A percentile compares a stretch with the other conserved stretches of the same genome.
Evolutionary conservation across 2,329 filamentous ascomycete genomes (phyloP).

Genomic region (Trichoderma afroharzianum): DNA sequence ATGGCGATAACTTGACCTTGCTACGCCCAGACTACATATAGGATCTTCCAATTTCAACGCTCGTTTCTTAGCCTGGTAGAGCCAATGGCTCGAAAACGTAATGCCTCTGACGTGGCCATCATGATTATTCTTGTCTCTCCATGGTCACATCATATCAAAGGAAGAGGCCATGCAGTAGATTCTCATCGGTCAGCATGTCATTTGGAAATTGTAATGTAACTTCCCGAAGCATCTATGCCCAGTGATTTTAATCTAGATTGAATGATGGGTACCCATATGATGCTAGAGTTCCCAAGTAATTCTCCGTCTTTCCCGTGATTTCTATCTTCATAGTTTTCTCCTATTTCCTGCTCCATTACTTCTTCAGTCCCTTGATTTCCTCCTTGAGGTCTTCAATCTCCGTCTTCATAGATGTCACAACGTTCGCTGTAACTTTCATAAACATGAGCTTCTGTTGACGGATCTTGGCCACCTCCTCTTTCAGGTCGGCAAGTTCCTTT

Average conservation of each 20-base stretch:
- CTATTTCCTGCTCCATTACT: neutral
- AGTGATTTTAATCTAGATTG: neutral
- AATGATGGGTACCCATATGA: neutral
- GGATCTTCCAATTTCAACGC: too few relatives aligned
- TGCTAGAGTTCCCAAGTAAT: neutral
- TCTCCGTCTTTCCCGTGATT: neutral
- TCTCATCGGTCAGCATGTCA: too few relatives aligned
- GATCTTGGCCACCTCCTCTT: neutral
- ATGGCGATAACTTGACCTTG: too few relatives aligned
- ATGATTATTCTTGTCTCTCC: too few relatives aligned
- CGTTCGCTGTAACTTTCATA: neutral
- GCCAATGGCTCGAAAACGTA: too few relatives aligned
- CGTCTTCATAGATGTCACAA: neutral
- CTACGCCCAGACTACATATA: too few relatives aligned
- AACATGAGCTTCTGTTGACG: neutral
- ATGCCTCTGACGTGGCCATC: too few relatives aligned
- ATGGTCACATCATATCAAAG: too few relatives aligned
- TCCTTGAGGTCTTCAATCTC: neutral
- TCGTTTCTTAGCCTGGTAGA: too few relatives aligned
- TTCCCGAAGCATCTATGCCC: neutral
- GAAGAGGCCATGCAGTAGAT: too few relatives aligned
- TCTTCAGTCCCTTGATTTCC: neutral
- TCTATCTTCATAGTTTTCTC: neutral
- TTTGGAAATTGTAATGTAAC: too few relatives aligned
- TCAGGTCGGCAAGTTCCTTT: neutral